phyloP scores from a whole-genome alignment of 1,284 basidiomycete species.

The Ceratobasidium sp. region DNA sequence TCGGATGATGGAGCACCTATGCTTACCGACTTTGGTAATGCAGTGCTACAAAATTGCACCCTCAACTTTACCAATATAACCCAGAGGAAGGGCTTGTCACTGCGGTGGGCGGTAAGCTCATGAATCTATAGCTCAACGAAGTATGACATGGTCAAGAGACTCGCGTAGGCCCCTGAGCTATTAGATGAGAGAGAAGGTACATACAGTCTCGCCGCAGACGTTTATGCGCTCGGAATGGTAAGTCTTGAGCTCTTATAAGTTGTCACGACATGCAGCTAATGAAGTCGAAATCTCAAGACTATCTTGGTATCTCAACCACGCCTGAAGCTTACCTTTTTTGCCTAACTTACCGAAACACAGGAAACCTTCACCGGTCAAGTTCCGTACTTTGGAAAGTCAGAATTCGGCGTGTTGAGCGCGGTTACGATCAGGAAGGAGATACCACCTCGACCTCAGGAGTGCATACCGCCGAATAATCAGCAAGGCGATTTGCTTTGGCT shows the following conservation, averaged over 20 bases:
- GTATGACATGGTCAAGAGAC: not conserved
- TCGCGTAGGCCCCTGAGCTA: not conserved
- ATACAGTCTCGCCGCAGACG: not conserved
- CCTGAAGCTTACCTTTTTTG: not conserved
- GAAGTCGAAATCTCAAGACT: not conserved
- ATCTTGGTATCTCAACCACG: not conserved
- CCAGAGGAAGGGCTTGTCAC: not conserved
- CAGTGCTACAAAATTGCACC: not conserved
- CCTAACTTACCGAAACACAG: not conserved
- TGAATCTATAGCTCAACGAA: not conserved
- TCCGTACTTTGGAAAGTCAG: not conserved
- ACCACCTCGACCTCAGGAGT: conserved; percentile 10
- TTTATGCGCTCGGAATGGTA: conserved; percentile 25
- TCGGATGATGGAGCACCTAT: not conserved
- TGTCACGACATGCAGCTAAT: not conserved
- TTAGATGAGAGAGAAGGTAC: not conserved
- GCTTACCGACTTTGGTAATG: conserved; percentile 6
- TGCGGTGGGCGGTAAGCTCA: not conserved
- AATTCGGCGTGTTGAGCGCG: not conserved
- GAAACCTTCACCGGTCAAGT: conserved; percentile 1
- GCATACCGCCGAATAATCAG: not conserved
- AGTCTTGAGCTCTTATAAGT: not conserved
- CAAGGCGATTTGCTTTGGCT: conserved; percentile 8
- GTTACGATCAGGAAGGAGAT: not conserved
- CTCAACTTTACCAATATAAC: not conserved